Conservation (phyloP, 2,329 filamentous ascomycete genomes). For the Aureobasidium musti region DNA sequence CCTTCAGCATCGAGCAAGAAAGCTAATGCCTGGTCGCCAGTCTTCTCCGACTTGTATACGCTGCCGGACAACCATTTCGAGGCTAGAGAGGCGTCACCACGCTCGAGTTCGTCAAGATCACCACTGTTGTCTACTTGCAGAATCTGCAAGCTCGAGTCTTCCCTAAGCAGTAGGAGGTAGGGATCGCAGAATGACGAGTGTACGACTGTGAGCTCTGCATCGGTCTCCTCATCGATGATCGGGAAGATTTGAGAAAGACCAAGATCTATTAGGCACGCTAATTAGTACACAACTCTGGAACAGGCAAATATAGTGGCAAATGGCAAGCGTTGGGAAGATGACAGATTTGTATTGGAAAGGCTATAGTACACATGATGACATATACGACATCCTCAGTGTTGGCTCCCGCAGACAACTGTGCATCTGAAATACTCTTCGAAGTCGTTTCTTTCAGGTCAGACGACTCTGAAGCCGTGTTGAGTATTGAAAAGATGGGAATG, state of each 20-base stretch:
- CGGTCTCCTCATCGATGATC: constrained; percentile 87
- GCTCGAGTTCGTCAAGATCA: constrained; percentile 80
- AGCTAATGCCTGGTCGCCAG: constrained; percentile 61
- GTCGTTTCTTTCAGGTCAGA: neutral
- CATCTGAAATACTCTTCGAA: neutral
- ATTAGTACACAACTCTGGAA: constrained; percentile 11
- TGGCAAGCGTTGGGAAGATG: constrained; percentile 20
- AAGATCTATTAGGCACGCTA: constrained; percentile 61
- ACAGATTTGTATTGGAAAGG: constrained; percentile 28
- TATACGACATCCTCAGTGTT: constrained; percentile 7
- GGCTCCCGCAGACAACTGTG: neutral
- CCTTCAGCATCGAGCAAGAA: constrained; percentile 78
- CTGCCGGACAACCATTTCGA: constrained; percentile 82
- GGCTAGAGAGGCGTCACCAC: constrained; percentile 59
- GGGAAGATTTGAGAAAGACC: constrained; percentile 88
- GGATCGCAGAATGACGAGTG: constrained; percentile 84
- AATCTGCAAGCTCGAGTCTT: constrained; percentile 78
- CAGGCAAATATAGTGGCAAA: constrained; percentile 4
- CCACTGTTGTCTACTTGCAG: constrained; percentile 77
- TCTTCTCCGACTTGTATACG: constrained; percentile 68
- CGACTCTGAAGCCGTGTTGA: neutral
- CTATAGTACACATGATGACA: constrained; percentile 25
- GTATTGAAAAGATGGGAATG: neutral
- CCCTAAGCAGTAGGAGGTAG: constrained; percentile 77
- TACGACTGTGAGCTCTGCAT: constrained; percentile 73